Percentiles rank a stretch among this genome's conserved stretches.
These are phyloP conservation scores for Phytopythium cucurbitacearum DNA, from an alignment of 352 stramenopile species.

Conservation along the genomic window DNA sequence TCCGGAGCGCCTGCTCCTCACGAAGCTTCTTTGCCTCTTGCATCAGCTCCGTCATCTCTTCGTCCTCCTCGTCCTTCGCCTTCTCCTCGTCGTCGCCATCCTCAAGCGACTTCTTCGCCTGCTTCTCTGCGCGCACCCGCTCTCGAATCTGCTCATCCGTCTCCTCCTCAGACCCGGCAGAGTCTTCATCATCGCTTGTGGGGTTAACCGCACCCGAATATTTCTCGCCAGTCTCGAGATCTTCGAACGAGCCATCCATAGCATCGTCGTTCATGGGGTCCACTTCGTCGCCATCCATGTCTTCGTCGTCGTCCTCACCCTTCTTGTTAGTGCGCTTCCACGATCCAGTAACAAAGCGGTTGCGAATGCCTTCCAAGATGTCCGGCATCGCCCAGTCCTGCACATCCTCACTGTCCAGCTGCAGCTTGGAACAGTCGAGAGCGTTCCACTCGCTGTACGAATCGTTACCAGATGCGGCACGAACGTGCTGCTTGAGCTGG, in stretches of 20 bases:
- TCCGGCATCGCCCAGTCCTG: conserved; percentile 77
- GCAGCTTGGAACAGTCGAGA: conserved; percentile 79
- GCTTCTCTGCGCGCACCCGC: conserved; percentile 87
- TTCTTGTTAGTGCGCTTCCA: conserved; percentile 82
- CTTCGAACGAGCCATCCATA: conserved; percentile 96
- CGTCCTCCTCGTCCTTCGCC: conserved; percentile 67
- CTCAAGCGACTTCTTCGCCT: conserved; percentile 82
- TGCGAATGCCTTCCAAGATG: conserved; percentile 73
- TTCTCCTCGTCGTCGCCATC: conserved; percentile 60
- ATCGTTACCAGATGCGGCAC: conserved; percentile 27
- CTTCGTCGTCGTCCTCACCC: conserved; percentile 35
- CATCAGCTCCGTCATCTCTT: conserved; percentile 86
- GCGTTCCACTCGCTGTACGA: conserved; percentile 67
- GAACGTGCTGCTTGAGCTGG: conserved; percentile 60
- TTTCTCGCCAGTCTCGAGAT: conserved; percentile 94
- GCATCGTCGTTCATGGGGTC: conserved; percentile 82
- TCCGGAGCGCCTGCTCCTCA: conserved; percentile 81
- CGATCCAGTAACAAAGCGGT: conserved; percentile 97
- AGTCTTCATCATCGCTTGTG: conserved; percentile 17
- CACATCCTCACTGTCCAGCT: conserved; percentile 56
- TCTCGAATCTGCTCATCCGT: conserved; percentile 80
- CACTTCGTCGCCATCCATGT: conserved; percentile 30
- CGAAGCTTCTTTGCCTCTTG: conserved; percentile 75
- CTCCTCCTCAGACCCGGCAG: conserved; percentile 39
- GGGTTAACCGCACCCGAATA: conserved; percentile 28